Percentiles rank a stretch among this genome's conserved stretches.
phyloP scores from a whole-genome alignment of 192 early-diverging fungal genomes.

The Coemansia sp. region DNA sequence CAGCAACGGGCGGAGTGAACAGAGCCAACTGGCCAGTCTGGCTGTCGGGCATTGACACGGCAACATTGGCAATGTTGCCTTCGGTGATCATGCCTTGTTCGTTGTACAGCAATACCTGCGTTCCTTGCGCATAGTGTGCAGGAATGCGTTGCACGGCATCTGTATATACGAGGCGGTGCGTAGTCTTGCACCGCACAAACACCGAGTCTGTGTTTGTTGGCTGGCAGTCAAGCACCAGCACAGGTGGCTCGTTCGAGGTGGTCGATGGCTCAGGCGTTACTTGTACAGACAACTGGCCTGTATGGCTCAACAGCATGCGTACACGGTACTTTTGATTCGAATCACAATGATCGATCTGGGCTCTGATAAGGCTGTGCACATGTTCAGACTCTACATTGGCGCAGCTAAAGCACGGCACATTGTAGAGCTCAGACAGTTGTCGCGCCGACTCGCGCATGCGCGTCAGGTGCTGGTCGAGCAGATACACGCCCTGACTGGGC shows the following conservation, averaged over 20 bases:
- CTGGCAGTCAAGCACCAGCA: conserved; percentile 32
- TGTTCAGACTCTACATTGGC: background rate
- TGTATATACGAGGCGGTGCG: conserved; percentile 31
- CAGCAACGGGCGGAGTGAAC: conserved; percentile 24
- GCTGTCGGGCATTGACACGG: conserved; percentile 16
- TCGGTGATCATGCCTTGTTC: conserved; percentile 23
- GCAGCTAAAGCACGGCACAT: conserved; percentile 6
- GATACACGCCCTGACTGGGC: conserved; percentile 10
- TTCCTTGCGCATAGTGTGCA: background rate
- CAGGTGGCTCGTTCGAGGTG: background rate
- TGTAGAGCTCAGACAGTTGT: conserved; percentile 7
- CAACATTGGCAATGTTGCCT: conserved; percentile 45
- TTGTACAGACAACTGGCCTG: conserved; percentile 26
- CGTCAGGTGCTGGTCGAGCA: conserved; percentile 25
- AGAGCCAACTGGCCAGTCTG: conserved; percentile 14
- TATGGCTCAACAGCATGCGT: conserved; percentile 21
- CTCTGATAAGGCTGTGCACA: background rate
- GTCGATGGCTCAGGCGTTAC: conserved; percentile 5
- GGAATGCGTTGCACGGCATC: conserved; percentile 15
- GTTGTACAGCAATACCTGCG: conserved; percentile 43
- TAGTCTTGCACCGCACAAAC: conserved; percentile 46
- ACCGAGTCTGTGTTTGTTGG: conserved; percentile 17
- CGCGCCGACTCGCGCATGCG: conserved; percentile 31
- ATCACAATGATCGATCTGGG: conserved; percentile 1
- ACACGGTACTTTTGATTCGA: conserved; percentile 13